Conservation (phyloP, 1,139 yeast genomes). For the Keqinozyma sinolaborantium region DNA sequence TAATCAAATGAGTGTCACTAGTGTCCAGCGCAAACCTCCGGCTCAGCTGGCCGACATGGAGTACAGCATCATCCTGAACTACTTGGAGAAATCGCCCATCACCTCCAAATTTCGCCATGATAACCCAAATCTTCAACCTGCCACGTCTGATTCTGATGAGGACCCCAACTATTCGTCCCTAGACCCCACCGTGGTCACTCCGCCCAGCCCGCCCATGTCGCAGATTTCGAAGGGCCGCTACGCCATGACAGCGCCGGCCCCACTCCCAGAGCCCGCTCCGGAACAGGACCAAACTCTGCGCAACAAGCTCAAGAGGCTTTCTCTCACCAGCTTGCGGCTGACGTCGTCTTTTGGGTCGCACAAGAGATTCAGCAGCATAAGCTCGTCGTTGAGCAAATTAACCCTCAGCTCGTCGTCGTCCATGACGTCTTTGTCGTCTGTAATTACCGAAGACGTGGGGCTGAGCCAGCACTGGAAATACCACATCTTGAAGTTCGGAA, state of each 20-base stretch:
- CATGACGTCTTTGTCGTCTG: constrained; percentile 2
- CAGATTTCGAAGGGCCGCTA: constrained; percentile 3
- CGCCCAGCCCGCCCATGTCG: constrained; percentile 6
- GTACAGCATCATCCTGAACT: constrained; percentile 15
- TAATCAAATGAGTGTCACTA: neutral
- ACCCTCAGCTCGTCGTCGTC: constrained; percentile 2
- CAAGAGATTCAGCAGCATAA: constrained; percentile 7
- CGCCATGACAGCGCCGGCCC: constrained; percentile 9
- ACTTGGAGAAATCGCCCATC: constrained; percentile 21
- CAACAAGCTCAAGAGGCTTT: constrained; percentile 10
- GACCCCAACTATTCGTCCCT: constrained; percentile 9
- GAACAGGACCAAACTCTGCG: neutral
- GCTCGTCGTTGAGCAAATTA: constrained; percentile 5
- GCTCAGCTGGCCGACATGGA: neutral
- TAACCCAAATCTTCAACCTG: constrained; percentile 27
- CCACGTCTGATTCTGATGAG: constrained; percentile 7
- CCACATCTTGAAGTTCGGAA: constrained; percentile 49
- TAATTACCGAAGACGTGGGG: constrained; percentile 1
- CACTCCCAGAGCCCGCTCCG: constrained; percentile 5
- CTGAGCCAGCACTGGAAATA: constrained; percentile 54
- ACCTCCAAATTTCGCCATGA: constrained; percentile 18
- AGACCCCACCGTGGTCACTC: constrained; percentile 9
- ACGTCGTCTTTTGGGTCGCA: constrained; percentile 8
- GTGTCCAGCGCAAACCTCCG: neutral
- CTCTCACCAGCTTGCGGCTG: constrained; percentile 9